phyloP scores from a whole-genome alignment of 768 basidiomycete species.

The Suillus discolor region DNA sequence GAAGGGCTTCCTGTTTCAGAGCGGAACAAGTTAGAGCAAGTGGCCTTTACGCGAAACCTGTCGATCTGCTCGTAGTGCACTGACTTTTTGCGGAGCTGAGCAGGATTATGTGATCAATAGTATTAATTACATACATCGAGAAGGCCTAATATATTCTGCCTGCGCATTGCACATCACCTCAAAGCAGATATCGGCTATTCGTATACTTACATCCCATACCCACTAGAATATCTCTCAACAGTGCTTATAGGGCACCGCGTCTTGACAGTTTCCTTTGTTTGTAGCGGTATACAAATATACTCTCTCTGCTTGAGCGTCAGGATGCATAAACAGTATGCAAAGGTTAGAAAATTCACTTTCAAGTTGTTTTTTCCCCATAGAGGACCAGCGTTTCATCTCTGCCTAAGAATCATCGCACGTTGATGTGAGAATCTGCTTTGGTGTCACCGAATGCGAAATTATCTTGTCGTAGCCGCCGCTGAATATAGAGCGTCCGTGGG shows the following conservation, averaged over 20 bases:
- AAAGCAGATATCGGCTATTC: too few relatives aligned
- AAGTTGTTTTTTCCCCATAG: not conserved
- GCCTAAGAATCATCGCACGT: not conserved
- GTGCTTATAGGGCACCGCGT: too few relatives aligned
- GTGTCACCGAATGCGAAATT: not conserved
- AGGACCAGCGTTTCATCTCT: not conserved
- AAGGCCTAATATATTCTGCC: too few relatives aligned
- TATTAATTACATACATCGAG: not conserved
- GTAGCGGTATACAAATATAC: too few relatives aligned
- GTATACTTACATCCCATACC: too few relatives aligned
- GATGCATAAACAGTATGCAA: too few relatives aligned
- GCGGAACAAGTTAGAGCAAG: not conserved
- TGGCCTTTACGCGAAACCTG: too few relatives aligned
- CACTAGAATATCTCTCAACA: too few relatives aligned
- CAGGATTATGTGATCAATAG: too few relatives aligned
- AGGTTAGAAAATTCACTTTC: not conserved
- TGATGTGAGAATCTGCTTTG: not conserved
- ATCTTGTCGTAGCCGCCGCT: not conserved
- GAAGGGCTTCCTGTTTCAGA: not conserved
- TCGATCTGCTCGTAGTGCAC: not conserved
- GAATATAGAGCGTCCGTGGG: not conserved
- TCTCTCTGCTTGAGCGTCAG: not conserved
- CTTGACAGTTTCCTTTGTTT: too few relatives aligned
- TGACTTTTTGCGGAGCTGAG: not conserved
- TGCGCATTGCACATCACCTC: too few relatives aligned